Percentiles rank a stretch among this genome's conserved stretches.
Evolutionary conservation across 352 stramenopile species (phyloP).

Genomic region (Nothophytophthora sp.): DNA sequence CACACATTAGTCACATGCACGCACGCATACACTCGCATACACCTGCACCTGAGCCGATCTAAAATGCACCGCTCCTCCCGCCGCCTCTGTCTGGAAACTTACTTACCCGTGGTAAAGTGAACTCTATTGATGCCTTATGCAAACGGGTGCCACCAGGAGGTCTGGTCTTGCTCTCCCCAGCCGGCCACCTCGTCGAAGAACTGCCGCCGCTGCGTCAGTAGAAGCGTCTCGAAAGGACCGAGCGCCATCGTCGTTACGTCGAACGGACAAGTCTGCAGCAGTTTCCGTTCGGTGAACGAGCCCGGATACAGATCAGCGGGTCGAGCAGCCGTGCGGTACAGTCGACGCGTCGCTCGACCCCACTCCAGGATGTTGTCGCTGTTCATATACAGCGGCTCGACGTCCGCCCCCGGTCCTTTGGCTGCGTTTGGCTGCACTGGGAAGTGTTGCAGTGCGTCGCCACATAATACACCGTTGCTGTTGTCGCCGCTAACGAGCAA

Average conservation of each 20-base stretch:
- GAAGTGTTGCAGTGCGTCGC: constrained; percentile 45
- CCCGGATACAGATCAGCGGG: constrained; percentile 33
- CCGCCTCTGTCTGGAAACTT: no score
- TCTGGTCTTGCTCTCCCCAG: constrained; percentile 14
- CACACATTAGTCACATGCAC: background rate
- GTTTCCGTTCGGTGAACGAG: constrained; percentile 33
- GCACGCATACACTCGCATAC: no score
- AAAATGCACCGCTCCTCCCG: background rate
- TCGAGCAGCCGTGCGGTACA: constrained; percentile 34
- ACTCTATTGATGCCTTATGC: constrained; percentile 1
- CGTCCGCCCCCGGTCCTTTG: constrained; percentile 12
- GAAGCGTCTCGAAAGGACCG: constrained; percentile 11
- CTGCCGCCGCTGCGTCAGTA: constrained; percentile 20
- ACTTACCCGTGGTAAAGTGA: background rate
- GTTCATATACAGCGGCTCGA: constrained; percentile 51
- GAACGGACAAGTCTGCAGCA: constrained; percentile 41
- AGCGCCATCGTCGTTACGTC: constrained; percentile 32
- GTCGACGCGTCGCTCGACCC: constrained; percentile 9
- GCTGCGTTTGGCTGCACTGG: constrained; percentile 20
- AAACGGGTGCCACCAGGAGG: constrained; percentile 11
- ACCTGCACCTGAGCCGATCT: constrained; percentile 1
- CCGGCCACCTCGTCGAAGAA: constrained; percentile 21
- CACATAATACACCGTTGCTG: constrained; percentile 36
- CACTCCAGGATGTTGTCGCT: constrained; percentile 48
- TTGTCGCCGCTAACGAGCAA: constrained; percentile 12